Conservation (phyloP, 495 filamentous ascomycete species). For the Umbilicaria muhlenbergii region DNA sequence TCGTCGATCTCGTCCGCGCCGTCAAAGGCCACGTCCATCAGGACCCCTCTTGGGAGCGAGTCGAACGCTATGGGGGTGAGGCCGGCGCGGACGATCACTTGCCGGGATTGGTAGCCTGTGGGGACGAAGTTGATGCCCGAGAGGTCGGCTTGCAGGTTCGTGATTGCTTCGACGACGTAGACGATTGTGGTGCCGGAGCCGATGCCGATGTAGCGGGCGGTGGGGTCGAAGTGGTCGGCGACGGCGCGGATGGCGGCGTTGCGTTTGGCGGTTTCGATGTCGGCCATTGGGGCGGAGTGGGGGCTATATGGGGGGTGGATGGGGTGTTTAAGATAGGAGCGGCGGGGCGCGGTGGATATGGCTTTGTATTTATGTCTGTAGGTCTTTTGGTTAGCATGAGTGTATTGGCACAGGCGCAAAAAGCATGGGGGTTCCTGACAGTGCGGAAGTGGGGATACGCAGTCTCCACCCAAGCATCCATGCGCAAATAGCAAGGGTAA, state of each 20-base stretch:
- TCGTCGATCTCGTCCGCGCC: conserved; percentile 96
- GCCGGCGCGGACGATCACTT: conserved; percentile 58
- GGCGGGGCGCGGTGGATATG: conserved; percentile 9
- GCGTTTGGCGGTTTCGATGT: conserved; percentile 69
- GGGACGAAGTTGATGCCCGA: conserved; percentile 68
- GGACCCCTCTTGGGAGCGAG: conserved; percentile 38
- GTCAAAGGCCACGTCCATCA: conserved; percentile 78
- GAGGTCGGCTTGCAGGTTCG: conserved; percentile 43
- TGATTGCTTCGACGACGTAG: conserved; percentile 92
- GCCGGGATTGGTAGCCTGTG: conserved; percentile 75
- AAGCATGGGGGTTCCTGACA: too few species aligned
- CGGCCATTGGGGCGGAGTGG: conserved; percentile 17
- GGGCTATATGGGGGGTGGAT: conserved; percentile 6
- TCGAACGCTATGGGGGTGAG: conserved; percentile 67
- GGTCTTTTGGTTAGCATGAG: too few species aligned
- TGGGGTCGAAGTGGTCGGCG: conserved; percentile 59
- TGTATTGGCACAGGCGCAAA: too few species aligned
- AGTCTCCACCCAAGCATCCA: too few species aligned
- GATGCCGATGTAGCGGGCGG: conserved; percentile 70
- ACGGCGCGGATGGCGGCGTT: conserved; percentile 74
- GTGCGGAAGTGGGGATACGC: too few species aligned
- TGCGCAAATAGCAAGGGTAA: too few species aligned
- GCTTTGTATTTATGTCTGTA: background rate
- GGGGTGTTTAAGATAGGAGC: background rate
- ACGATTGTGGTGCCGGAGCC: conserved; percentile 87